A percentile compares a stretch with the other conserved stretches of the same genome.
Evolutionary conservation across 202 grass and related monocot genomes (phyloP).

Genomic region (Elaeis oleifera): DNA sequence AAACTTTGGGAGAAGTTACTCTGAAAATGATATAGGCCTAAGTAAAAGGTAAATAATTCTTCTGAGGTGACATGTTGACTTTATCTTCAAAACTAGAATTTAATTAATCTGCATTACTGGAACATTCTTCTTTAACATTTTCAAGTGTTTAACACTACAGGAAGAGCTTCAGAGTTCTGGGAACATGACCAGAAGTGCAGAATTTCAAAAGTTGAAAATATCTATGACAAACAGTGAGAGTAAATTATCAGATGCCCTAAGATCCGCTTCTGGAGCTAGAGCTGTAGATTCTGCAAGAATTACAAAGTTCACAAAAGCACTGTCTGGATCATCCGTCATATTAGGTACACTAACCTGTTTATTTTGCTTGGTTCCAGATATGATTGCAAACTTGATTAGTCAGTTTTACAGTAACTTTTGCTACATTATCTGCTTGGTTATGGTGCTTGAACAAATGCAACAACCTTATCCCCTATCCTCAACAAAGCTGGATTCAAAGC

Average conservation of each 20-base stretch:
- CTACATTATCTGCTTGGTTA: too few relatives aligned
- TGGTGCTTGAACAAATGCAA: too few relatives aligned
- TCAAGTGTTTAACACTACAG: constrained; percentile 15
- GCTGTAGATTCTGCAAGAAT: constrained; percentile 88
- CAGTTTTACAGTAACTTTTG: too few relatives aligned
- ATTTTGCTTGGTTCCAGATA: background rate
- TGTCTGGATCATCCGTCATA: constrained; percentile 82
- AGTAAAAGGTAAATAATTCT: constrained; percentile 37
- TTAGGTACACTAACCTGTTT: constrained; percentile 39
- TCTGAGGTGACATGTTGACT: constrained; percentile 37
- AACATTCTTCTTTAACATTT: too few relatives aligned
- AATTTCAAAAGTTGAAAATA: constrained; percentile 40
- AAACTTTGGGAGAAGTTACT: constrained; percentile 31
- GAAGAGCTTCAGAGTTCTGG: constrained; percentile 39
- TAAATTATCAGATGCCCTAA: constrained; percentile 56
- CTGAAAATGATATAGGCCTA: constrained; percentile 48
- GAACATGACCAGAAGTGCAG: constrained; percentile 28
- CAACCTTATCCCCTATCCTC: too few relatives aligned
- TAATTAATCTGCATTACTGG: too few relatives aligned
- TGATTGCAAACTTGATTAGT: too few relatives aligned
- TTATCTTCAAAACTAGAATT: too few relatives aligned
- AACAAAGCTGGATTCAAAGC: too few relatives aligned
- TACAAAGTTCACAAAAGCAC: constrained; percentile 65
- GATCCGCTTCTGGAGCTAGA: constrained; percentile 78
- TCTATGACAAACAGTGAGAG: constrained; percentile 45